Percentiles rank a stretch among this genome's conserved stretches.
Evolutionary conservation across 1,139 yeast genomes (phyloP).

Genomic region (Taphrina flavorubra): DNA sequence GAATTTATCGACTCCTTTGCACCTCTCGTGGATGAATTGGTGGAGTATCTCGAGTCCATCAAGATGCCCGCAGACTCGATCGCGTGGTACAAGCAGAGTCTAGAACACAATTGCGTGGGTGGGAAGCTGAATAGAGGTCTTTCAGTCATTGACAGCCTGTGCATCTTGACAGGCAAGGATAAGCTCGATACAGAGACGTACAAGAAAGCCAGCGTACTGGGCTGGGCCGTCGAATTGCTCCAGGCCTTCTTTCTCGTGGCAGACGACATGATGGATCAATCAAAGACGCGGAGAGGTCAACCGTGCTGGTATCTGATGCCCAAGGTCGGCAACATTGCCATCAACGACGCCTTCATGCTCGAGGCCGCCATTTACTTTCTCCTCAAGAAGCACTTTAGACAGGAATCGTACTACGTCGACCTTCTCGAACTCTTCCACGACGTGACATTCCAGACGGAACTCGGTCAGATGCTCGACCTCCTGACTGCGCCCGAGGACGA

Average conservation of each 20-base stretch:
- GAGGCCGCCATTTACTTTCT: constrained; percentile 92
- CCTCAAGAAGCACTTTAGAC: constrained; percentile 84
- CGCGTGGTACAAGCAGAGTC: constrained; percentile 74
- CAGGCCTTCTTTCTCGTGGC: constrained; percentile 98
- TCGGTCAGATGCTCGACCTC: constrained; percentile 93
- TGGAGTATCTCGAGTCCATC: constrained; percentile 65
- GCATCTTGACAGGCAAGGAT: constrained; percentile 72
- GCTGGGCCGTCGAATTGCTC: constrained; percentile 93
- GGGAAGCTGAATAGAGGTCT: constrained; percentile 97
- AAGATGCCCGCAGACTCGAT: constrained; percentile 88
- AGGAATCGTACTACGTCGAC: constrained; percentile 83
- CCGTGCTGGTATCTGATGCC: constrained; percentile 87
- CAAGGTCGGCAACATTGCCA: constrained; percentile 67
- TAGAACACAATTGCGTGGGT: constrained; percentile 90
- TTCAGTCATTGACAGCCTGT: constrained; percentile 91
- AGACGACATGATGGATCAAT: constrained; percentile 98
- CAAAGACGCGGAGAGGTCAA: constrained; percentile 97
- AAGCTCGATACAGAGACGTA: constrained; percentile 73
- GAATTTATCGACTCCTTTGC: constrained; percentile 80
- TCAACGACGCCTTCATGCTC: constrained; percentile 95
- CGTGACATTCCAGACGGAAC: constrained; percentile 89
- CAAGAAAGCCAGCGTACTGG: constrained; percentile 83
- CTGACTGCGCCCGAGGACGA: constrained; percentile 96
- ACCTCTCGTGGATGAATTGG: constrained; percentile 75
- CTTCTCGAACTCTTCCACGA: constrained; percentile 81